These are phyloP conservation scores for Ambrosiella beaveri DNA, from an alignment of 2,329 filamentous ascomycete species.

Conservation along the genomic window DNA sequence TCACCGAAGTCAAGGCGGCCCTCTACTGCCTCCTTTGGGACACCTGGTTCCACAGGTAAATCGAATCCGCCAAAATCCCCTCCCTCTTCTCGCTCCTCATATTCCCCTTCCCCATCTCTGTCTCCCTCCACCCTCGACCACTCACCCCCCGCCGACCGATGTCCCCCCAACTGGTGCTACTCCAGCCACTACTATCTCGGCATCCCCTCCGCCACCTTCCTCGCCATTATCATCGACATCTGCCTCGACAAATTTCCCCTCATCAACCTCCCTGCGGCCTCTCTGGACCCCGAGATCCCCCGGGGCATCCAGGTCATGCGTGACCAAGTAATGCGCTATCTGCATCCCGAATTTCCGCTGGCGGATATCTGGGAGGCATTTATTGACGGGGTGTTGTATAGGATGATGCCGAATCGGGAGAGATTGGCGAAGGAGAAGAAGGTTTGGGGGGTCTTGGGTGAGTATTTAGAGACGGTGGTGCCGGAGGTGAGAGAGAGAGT, in stretches of 20 bases:
- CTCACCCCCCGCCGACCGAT: neutral
- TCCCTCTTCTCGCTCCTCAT: neutral
- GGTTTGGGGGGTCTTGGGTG: neutral
- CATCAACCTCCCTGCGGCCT: neutral
- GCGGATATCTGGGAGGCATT: neutral
- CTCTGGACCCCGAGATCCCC: too few species aligned
- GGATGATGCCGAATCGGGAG: neutral
- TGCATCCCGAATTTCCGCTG: neutral
- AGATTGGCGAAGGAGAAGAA: neutral
- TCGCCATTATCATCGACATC: neutral
- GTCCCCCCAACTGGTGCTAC: neutral
- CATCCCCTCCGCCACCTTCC: neutral
- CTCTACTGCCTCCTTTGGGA: neutral
- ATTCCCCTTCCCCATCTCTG: too few species aligned
- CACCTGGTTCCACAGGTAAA: neutral
- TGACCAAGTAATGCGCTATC: neutral
- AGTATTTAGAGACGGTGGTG: neutral
- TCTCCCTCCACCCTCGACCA: neutral
- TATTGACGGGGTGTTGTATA: neutral
- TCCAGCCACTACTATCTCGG: neutral
- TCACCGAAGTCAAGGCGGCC: neutral
- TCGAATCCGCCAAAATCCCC: neutral
- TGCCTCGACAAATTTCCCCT: neutral
- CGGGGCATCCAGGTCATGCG: neutral
- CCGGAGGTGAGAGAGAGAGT: neutral